Conservation (phyloP, 2,329 filamentous ascomycete species). For the Fusarium sp. region DNA sequence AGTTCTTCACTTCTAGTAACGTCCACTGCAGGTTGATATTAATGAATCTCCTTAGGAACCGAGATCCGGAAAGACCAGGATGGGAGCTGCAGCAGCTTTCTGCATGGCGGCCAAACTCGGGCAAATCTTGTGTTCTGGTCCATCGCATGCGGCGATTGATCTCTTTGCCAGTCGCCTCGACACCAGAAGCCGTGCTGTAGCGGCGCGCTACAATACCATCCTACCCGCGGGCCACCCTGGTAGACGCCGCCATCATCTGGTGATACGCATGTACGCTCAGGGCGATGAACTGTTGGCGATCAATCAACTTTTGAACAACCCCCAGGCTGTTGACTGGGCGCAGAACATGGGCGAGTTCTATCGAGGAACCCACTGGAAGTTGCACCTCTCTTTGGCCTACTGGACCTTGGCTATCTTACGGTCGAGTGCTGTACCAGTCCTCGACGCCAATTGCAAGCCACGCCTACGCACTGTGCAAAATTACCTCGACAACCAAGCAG, state of each 20-base stretch:
- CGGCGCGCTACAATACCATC: not conserved
- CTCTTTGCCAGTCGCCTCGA: slow-evolving; percentile 14
- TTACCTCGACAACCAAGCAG: too few species aligned
- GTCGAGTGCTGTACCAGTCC: not conserved
- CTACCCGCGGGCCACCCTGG: not conserved
- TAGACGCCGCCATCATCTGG: not conserved
- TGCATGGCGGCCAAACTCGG: slow-evolving; percentile 14
- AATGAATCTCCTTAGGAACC: not conserved
- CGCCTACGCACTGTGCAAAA: too few species aligned
- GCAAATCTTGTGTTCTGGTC: slow-evolving; percentile 6
- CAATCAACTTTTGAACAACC: not conserved
- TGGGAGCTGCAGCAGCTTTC: not conserved
- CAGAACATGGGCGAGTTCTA: too few species aligned
- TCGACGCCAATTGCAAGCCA: not conserved
- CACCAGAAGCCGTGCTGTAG: not conserved
- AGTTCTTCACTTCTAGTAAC: too few species aligned
- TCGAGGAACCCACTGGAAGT: slow-evolving; percentile 1
- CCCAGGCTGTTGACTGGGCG: not conserved
- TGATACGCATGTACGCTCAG: slow-evolving; percentile 1
- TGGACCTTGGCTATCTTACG: slow-evolving; percentile 21
- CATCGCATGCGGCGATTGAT: not conserved
- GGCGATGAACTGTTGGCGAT: not conserved
- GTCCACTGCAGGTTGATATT: not conserved
- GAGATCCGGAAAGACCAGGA: slow-evolving; percentile 30
- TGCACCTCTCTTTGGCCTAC: slow-evolving; percentile 21